These are phyloP conservation scores for Blumeria graminis DNA, from an alignment of 2,329 filamentous ascomycete genomes.

Conservation along the genomic window DNA sequence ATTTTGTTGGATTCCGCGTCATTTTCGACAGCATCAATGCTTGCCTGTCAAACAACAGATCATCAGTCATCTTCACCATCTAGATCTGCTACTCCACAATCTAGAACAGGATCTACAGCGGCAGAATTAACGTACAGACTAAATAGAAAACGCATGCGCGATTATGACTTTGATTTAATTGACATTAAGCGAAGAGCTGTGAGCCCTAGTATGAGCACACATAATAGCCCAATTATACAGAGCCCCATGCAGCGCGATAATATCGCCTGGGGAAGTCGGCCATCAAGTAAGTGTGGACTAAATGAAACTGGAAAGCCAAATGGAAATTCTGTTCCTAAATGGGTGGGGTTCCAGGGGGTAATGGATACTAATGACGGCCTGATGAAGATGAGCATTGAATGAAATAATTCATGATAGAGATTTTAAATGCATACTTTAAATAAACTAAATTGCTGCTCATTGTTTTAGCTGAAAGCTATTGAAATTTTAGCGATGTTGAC, in stretches of 20 bases:
- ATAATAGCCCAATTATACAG: slow-evolving; percentile 73
- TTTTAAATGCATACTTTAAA: no score
- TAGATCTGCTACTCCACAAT: slow-evolving; percentile 13
- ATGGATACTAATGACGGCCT: slow-evolving; percentile 82
- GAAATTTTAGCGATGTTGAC: no score
- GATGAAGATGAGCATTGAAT: slow-evolving; percentile 96
- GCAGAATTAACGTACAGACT: slow-evolving; percentile 58
- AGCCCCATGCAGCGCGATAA: slow-evolving; percentile 54
- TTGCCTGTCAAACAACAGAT: slow-evolving; percentile 6
- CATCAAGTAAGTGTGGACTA: slow-evolving; percentile 27
- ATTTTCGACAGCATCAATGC: slow-evolving; percentile 12
- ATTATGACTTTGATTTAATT: slow-evolving; percentile 72
- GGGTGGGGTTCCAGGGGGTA: slow-evolving; percentile 78
- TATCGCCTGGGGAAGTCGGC: slow-evolving; percentile 46
- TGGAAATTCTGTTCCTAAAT: slow-evolving; percentile 22
- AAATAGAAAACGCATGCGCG: slow-evolving; percentile 60
- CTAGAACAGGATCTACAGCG: slow-evolving; percentile 28
- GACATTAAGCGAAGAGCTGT: slow-evolving; percentile 83
- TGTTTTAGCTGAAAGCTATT: no score
- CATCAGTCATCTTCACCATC: slow-evolving; percentile 12
- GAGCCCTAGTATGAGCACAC: slow-evolving; percentile 70
- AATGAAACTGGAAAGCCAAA: slow-evolving; percentile 23
- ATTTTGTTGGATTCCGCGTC: slow-evolving; percentile 19
- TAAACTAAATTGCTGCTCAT: no score
- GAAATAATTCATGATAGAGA: not conserved